Base-by-base conservation (phyloP, 2,329 filamentous ascomycete genomes). In the Penicillium brevicompactum region DNA sequence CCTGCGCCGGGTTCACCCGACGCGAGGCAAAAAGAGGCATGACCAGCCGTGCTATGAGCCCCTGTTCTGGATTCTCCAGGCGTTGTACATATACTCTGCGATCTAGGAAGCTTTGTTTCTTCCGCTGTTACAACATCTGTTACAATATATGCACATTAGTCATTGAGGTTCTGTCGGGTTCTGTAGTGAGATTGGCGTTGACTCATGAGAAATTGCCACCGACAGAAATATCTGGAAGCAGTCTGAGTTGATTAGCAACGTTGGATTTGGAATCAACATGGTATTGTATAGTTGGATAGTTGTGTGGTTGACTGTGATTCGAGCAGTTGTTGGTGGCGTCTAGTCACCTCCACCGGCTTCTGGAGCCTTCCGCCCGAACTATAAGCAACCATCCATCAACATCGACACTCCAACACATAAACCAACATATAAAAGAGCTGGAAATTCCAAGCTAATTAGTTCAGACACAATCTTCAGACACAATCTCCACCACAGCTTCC, bases 321-420 rank as follows among this genome's bases (percentile, higher is more conserved):
- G 43, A 14, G 55, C 56, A n/a, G 38, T 48, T 57, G 45, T 49
- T 56, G 54, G 63, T 58, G 53, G 40, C 38, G 53, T 41, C 51
- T 52, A 32, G 60, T 63, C 50, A 5, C 31, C 32, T 31, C 63
- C 43, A 55, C 42, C 14, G 41, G 50, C 18, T 64, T 66, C 63
- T 56, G 40, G 63, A 59, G 21, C 47, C 16, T 62, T 64, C 63
- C 38, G 49, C 42, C 52, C 9, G 52, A 53, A 53, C 49, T 58
- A 44, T 57, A 49, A 45, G 37, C 42, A 18, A 27, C 24, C 24
- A 27, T 5, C 24, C 6, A 18, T 27, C 24, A 27, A 6, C 8
- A 27, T 27, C 24, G 8, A 27, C 24, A 27, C 18, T 27, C 24
- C 24, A 27, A 31, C 4, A 18, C 5, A 5, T 8, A 27, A 27